Conservation (phyloP, 805 yeast genomes). For the Cyberlindnera japonica region DNA sequence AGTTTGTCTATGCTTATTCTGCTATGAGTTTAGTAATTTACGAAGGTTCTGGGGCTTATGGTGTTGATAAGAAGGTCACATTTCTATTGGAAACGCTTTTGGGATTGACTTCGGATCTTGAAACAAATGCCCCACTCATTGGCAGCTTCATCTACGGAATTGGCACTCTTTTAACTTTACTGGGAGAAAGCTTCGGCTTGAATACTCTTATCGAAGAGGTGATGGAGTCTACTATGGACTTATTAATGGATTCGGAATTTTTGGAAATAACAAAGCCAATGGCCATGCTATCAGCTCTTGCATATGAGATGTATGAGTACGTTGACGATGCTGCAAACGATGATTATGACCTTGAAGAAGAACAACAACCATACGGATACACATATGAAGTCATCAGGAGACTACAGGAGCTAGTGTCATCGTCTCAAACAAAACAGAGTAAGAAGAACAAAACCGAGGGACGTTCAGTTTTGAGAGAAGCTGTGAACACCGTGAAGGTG, state of each 20-base stretch:
- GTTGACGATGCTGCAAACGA: constrained; percentile 41
- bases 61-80: constrained; percentile 22
- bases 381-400: constrained; percentile 42
- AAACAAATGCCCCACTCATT: constrained; percentile 14
- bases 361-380: constrained; percentile 51
- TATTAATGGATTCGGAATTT: constrained; percentile 18
- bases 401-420: constrained; percentile 42
- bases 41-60: constrained; percentile 28
- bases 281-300: constrained; percentile 26
- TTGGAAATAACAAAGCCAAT: constrained; percentile 24
- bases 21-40: constrained; percentile 20
- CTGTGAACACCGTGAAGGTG: constrained; percentile 43
- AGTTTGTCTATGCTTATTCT: constrained; percentile 24
- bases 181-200: constrained; percentile 12
- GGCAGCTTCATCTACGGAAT: constrained; percentile 23
- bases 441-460: constrained; percentile 61
- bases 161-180: constrained; percentile 24
- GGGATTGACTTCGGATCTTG: constrained; percentile 12
- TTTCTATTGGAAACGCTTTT: constrained; percentile 18
- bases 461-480: constrained; percentile 58
- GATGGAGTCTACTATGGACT: constrained; percentile 20
- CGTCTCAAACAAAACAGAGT: constrained; percentile 53
- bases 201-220: constrained; percentile 23
- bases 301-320: constrained; percentile 27
- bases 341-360: constrained; percentile 40